Base-by-base conservation (phyloP, 441 rosid species). In the Erysimum cheiri region DNA sequence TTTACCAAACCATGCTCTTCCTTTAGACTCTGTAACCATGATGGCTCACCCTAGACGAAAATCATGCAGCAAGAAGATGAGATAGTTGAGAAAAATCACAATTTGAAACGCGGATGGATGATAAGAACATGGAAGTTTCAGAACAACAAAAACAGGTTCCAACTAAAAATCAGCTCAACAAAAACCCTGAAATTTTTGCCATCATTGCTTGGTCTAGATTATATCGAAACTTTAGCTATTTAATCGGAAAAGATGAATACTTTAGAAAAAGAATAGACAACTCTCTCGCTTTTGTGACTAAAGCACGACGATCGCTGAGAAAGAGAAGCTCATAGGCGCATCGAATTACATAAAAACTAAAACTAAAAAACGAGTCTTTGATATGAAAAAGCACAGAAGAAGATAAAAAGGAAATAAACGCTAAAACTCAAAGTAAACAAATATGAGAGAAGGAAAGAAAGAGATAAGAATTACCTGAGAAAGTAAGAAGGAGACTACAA, bases 1-100 rank as follows among this genome's bases (percentile, higher is more conserved):
- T 65, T 83, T 81, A 60, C 92, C 90, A 62, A 85, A 82, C 96
- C 89, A 91, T 26, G 85, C 67, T 46, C 76, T 79, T 75, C 84
- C 82, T 74, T 82, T 88, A 15, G 54, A 72, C 52, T 82, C 85
- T 29, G 77, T 53, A 74, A 79, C 87, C 95, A 85, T 85, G 7
- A 50, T 50, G 3, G 12, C 2, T 66, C 53, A 73, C 67, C 8
- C 77, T 73, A 66, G 9, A 71, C 68, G 1, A 67, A 32, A 39
- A 9, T 12, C 63, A 35, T 54, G 63, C 64, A 43, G 40, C 8
- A 10, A 54, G 11, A 32, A 14, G 39, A 54, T 49, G 3, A 50
- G 1, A 54, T 4, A 14, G 2, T 37, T 22, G 22, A 26, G 3
- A 40, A 41, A 39, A 22, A 15, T 0, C 13, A 44, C 15, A 14